Evolutionary conservation across 345 rosid species (phyloP), one percentile per base, ranked within the genome.

Genomic region (Citrus medica): DNA sequence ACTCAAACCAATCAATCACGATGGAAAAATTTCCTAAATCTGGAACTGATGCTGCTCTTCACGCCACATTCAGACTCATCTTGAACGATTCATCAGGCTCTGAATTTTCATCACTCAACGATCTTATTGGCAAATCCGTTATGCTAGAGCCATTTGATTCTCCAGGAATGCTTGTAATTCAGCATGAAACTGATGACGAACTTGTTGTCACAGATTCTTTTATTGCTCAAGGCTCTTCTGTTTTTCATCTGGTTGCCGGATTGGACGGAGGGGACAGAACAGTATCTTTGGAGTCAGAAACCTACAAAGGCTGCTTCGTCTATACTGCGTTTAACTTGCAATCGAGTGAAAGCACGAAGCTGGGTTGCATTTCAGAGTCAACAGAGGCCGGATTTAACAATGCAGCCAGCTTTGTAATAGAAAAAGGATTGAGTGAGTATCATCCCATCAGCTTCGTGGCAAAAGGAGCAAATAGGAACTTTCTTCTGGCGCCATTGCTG

Each of bases 121-220:
- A 83, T 55, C 58, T 83, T 4, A 82, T 88, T 51, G 97, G 97
- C 22, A 84, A 90, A 82, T 68, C 64, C 6, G 87, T 92, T 62
- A 83, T 80, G 88, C 85, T 94, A 1, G 99, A 96, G 72, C 95
- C 97, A 69, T 92, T 90, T 58, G 88, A 90, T 83, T 85, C 83
- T 75, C 97, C 99, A 2, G 97, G 98, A 59, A 91, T 87, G 96
- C 61, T 88, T 67, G 46, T 96, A 25, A 86, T 71, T 73, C 80
- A 71, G 17, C 82, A 85, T 77, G 90, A 85, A 68, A 69, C 67
- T 40, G 89, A 78, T 16, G 28, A 42, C 32, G 56, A 63, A 77
- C 85, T 93, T 58, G 82, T 46, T 0, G 83, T 93, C 19, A 79
- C 79, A 78, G 83, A 69, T 68, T 79, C 87, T 42, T 80, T 83